Evolutionary conservation across 1,284 basidiomycete genomes (phyloP).

Genomic region (Earliella scabrosa): DNA sequence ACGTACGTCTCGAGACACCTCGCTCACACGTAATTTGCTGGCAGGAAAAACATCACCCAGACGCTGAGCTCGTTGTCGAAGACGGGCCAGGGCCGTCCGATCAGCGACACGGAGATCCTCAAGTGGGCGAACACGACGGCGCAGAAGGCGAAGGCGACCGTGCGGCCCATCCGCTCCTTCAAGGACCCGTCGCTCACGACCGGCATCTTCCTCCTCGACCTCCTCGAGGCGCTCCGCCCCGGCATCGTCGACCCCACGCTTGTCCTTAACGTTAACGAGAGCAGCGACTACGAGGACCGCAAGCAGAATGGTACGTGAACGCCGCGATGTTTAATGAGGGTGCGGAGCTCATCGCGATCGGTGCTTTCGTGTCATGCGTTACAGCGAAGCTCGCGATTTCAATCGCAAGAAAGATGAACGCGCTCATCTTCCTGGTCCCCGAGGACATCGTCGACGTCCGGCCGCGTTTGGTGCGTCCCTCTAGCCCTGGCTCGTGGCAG

Average conservation of each 20-base stretch:
- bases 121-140: slow-evolving; percentile 95
- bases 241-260: slow-evolving; percentile 95
- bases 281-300: slow-evolving; percentile 86
- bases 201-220: slow-evolving; percentile 92
- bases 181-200: slow-evolving; percentile 93
- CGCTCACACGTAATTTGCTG: too few species aligned
- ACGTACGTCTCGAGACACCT: too few species aligned
- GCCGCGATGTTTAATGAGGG: too few species aligned
- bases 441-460: slow-evolving; percentile 94
- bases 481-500: too few species aligned
- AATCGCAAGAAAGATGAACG: slow-evolving; percentile 97
- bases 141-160: slow-evolving; percentile 69
- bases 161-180: slow-evolving; percentile 85
- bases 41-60: slow-evolving; percentile 89
- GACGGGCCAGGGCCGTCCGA: slow-evolving; percentile 74
- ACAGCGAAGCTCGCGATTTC: slow-evolving; percentile 95
- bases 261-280: slow-evolving; percentile 66
- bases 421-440: slow-evolving; percentile 96
- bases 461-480: slow-evolving; percentile 71
- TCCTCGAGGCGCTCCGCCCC: slow-evolving; percentile 89
- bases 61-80: slow-evolving; percentile 84
- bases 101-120: slow-evolving; percentile 93
- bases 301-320: slow-evolving; percentile 82
- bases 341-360: not conserved
- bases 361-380: not conserved